Conservation (phyloP, 164 flowering plant species). For the Chloranthus sessilifolius region DNA sequence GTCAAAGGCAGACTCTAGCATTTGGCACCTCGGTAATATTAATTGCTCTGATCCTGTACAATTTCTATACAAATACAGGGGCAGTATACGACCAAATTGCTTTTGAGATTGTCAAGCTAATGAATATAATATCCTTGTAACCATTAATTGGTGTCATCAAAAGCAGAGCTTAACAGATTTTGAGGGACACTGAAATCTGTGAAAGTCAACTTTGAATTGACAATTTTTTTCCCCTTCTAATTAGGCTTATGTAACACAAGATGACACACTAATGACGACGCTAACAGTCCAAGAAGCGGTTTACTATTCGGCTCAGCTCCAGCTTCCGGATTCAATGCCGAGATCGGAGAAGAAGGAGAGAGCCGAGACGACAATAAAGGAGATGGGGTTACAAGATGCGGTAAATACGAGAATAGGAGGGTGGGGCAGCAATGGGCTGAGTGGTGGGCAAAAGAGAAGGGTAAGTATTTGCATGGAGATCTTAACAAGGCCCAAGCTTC, state of each 20-base stretch:
- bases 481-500: conserved; percentile 46
- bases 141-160: too few species aligned
- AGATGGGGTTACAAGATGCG: conserved; percentile 59
- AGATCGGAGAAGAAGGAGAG: conserved; percentile 30
- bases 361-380: conserved; percentile 47
- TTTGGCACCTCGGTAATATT: conserved; percentile 57
- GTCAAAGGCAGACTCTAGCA: conserved; percentile 46
- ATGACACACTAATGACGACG: conserved; percentile 43
- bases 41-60: neutral
- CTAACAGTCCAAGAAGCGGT: conserved; percentile 55
- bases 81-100: too few species aligned
- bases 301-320: conserved; percentile 60
- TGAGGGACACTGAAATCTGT: too few species aligned
- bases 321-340: conserved; percentile 47
- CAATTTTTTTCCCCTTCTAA: too few species aligned
- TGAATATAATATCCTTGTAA: too few species aligned
- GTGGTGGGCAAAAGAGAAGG: conserved; percentile 62
- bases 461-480: conserved; percentile 58
- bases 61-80: too few species aligned
- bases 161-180: too few species aligned
- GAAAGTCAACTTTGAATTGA: too few species aligned
- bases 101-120: too few species aligned
- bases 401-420: conserved; percentile 56
- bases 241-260: conserved; percentile 68
- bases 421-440: conserved; percentile 45